phyloP scores from a whole-genome alignment of 2,329 filamentous ascomycete species.

The Curvularia sp. region DNA sequence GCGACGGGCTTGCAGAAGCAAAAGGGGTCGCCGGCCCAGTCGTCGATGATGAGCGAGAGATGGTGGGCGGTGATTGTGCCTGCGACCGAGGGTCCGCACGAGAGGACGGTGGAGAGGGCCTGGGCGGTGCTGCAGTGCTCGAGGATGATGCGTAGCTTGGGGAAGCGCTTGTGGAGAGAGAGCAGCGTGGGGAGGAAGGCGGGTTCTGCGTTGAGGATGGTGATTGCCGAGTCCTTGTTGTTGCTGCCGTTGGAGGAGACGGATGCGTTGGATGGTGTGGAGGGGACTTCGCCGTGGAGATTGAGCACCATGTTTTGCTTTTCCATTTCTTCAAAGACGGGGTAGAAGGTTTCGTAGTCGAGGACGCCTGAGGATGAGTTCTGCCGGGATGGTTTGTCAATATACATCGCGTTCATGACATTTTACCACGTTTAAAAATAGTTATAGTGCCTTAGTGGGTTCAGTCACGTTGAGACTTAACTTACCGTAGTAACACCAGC shows the following conservation, averaged over 20 bases:
- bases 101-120: slow-evolving; percentile 77
- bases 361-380: slow-evolving; percentile 73
- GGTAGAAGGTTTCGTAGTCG: slow-evolving; percentile 73
- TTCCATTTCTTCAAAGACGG: slow-evolving; percentile 90
- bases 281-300: slow-evolving; percentile 87
- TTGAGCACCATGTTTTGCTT: slow-evolving; percentile 83
- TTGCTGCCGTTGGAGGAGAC: slow-evolving; percentile 19
- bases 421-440: not conserved
- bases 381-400: slow-evolving; percentile 9
- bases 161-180: slow-evolving; percentile 76
- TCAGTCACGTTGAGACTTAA: not conserved
- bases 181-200: slow-evolving; percentile 81
- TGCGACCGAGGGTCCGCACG: slow-evolving; percentile 78
- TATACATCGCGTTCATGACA: not conserved
- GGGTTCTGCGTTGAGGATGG: slow-evolving; percentile 71
- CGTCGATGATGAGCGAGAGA: slow-evolving; percentile 78
- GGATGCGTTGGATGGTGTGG: slow-evolving; percentile 48
- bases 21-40: slow-evolving; percentile 74
- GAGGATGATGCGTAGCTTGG: slow-evolving; percentile 69
- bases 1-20: slow-evolving; percentile 77
- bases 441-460: not conserved
- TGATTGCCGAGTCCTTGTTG: slow-evolving; percentile 37
- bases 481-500: slow-evolving; percentile 53
- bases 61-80: slow-evolving; percentile 89
- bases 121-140: slow-evolving; percentile 90